Evolutionary conservation across 768 basidiomycete species (phyloP), one percentile per base, ranked within the genome.

Genomic region (Lyophyllum semitale): DNA sequence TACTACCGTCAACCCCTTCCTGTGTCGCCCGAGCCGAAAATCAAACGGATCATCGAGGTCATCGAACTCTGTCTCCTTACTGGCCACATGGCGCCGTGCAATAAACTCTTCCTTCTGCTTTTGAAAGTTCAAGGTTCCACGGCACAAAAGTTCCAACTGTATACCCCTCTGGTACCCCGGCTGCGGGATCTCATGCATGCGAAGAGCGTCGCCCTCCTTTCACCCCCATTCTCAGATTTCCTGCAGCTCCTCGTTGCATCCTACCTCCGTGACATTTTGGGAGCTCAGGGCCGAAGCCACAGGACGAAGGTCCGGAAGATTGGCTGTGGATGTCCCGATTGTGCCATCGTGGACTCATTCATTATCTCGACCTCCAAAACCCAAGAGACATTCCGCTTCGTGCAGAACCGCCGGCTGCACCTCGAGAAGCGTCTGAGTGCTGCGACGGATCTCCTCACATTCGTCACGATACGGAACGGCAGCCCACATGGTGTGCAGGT

Each of bases 311-410:
- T 71, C 32, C 65, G 69, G 26, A 71, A 68, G 33, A 55, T 75
- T 35, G 69, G 69, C 6, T 73, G 73, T 51, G 68, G 71, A 22
- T 74, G 71, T 46, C 13, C 15, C 12, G 66, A 72, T 26, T 74
- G 73, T 56, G 51, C 55, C 9, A 25, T 27, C 23, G 25, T 75
- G 20, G 65, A 74, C 53, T 47, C 12, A 0, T 74, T 74, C 56
- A 51, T 74, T 18, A 30, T 64, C 18, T 64, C 63, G 26, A 51
- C 60, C 7, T 33, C 27, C 11, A 49, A 25, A 2, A 35, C 56
- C 9, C 51, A 53, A 25, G 47, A 59, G 35, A 55, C 38, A 6
- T 69, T 70, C 57, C 55, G 61, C 20, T 37, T 61, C 17, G 54
- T 41, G 13, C 61, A 66, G 53, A 40, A 32, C 8, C 54, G 61